Percentiles rank a stretch among this genome's conserved stretches.
Conservation (phyloP, 495 filamentous ascomycete species). For the Aspergillus nidulans region DNA sequence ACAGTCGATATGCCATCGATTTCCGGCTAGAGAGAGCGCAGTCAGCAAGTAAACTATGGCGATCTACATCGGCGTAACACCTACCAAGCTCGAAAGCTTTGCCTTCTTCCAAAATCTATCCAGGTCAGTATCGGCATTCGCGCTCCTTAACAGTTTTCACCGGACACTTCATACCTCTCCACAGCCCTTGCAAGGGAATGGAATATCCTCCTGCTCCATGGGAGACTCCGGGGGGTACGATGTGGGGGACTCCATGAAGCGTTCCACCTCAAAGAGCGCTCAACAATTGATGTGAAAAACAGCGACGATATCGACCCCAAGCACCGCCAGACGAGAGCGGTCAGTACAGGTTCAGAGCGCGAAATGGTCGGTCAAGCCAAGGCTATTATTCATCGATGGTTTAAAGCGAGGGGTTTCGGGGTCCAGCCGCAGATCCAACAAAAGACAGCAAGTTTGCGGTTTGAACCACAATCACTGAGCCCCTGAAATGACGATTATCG, state of each 20-base stretch:
- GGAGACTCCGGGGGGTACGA: constrained; percentile 74
- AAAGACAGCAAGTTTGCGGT: constrained; percentile 4
- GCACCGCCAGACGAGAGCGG: neutral
- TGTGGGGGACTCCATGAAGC: constrained; percentile 38
- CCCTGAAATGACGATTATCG: neutral
- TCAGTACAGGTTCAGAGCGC: constrained; percentile 4
- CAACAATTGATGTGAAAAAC: neutral
- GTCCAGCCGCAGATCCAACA: constrained; percentile 16
- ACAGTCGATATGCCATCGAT: constrained; percentile 99
- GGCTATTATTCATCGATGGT: constrained; percentile 11
- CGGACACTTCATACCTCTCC: constrained; percentile 67
- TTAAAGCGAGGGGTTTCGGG: constrained; percentile 10
- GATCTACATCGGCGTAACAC: constrained; percentile 31
- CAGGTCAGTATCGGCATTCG: constrained; percentile 14
- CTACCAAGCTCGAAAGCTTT: constrained; percentile 97
- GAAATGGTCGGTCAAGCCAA: constrained; percentile 14
- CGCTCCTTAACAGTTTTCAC: neutral
- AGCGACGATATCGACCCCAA: neutral
- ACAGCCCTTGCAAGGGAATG: constrained; percentile 94
- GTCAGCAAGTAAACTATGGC: constrained; percentile 10
- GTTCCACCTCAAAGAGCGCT: constrained; percentile 5
- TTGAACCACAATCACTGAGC: constrained; percentile 1
- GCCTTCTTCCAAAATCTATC: constrained; percentile 90
- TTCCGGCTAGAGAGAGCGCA: constrained; percentile 63
- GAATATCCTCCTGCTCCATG: constrained; percentile 81